phyloP scores from a whole-genome alignment of 2,329 filamentous ascomycete genomes.

The Nemania sp. region DNA sequence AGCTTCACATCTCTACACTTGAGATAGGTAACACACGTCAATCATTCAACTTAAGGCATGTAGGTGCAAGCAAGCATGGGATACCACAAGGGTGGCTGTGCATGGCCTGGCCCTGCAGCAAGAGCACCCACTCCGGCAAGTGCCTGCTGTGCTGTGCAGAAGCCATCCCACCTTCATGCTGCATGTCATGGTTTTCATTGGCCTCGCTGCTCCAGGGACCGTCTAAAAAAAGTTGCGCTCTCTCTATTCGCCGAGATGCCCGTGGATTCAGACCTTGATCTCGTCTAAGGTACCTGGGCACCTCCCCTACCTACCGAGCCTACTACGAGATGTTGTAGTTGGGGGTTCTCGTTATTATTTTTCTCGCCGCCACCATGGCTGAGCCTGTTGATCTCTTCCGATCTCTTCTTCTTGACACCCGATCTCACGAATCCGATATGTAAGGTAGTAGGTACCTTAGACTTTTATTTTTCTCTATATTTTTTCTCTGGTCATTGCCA shows the following conservation, averaged over 20 bases:
- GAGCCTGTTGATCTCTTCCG: neutral
- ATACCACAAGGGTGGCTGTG: slow-evolving; percentile 15
- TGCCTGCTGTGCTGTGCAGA: slow-evolving; percentile 17
- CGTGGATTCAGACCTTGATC: neutral
- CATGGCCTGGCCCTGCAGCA: neutral
- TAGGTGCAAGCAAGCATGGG: neutral
- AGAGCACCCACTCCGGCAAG: neutral
- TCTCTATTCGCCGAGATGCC: slow-evolving; percentile 32
- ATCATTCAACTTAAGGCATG: too few species aligned
- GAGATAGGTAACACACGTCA: too few species aligned
- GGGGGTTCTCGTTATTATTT: neutral
- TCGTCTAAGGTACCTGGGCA: too few species aligned
- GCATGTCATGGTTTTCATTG: slow-evolving; percentile 24
- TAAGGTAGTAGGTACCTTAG: too few species aligned
- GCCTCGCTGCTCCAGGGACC: slow-evolving; percentile 2
- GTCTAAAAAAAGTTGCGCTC: slow-evolving; percentile 35
- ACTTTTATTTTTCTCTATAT: too few species aligned
- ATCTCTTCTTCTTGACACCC: neutral
- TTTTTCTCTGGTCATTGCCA: slow-evolving; percentile 13
- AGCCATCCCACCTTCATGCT: neutral
- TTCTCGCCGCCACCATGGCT: too few species aligned
- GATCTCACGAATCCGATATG: neutral
- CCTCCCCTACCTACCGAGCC: too few species aligned
- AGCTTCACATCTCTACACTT: too few species aligned
- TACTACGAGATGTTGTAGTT: too few species aligned